Evolutionary conservation across 768 basidiomycete genomes (phyloP).

Genomic region (Infundibulicybe gibba): DNA sequence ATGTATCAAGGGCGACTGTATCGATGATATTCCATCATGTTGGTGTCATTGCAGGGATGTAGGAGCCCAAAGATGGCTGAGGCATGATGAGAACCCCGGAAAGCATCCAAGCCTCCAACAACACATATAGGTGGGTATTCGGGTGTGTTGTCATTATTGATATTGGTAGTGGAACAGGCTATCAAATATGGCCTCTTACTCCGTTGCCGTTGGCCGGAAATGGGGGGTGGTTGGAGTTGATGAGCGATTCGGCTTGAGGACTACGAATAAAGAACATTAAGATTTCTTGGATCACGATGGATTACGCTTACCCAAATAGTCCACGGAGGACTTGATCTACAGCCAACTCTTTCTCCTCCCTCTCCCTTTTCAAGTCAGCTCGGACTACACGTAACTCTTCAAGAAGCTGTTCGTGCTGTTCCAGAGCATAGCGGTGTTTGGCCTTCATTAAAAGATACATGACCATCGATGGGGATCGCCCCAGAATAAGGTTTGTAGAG

Average conservation of each 20-base stretch:
- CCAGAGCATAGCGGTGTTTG: slow-evolving; percentile 64
- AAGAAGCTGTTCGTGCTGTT: slow-evolving; percentile 62
- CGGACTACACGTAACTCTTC: slow-evolving; percentile 60
- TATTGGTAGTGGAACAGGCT: too few relatives aligned
- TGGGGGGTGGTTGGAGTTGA: not conserved
- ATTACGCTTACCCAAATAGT: slow-evolving; percentile 44
- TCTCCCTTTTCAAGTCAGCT: slow-evolving; percentile 48
- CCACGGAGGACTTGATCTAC: slow-evolving; percentile 49
- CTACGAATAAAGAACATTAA: slow-evolving; percentile 4
- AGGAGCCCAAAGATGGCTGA: too few relatives aligned
- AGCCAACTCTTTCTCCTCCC: slow-evolving; percentile 57
- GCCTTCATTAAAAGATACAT: slow-evolving; percentile 77
- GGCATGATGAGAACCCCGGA: too few relatives aligned
- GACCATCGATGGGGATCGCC: slow-evolving; percentile 64
- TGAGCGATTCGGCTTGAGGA: slow-evolving; percentile 1
- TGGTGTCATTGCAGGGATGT: too few relatives aligned
- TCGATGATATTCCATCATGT: too few relatives aligned
- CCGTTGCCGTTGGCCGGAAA: too few relatives aligned
- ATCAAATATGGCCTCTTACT: too few relatives aligned
- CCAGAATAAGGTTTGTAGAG: slow-evolving; percentile 59
- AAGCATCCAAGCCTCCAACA: too few relatives aligned
- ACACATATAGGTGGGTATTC: too few relatives aligned
- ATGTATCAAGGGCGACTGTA: too few relatives aligned
- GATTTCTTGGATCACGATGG: too few relatives aligned
- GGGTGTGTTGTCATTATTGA: too few relatives aligned